Conservation (phyloP, 352 stramenopile species). For the Pythium volutum region DNA sequence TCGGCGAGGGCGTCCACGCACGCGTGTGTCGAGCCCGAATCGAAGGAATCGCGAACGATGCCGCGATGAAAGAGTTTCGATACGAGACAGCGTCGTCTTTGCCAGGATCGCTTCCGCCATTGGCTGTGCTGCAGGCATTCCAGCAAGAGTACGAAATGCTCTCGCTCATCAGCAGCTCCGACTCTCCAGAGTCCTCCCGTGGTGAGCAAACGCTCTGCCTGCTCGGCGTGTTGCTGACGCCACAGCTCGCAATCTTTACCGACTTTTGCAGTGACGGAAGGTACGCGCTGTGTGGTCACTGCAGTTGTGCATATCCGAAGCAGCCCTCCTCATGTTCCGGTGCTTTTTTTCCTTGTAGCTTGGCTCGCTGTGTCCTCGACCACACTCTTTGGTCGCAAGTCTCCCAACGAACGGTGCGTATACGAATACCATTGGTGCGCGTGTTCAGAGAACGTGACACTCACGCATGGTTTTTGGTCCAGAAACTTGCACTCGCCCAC, state of each 20-base stretch:
- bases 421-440: background rate
- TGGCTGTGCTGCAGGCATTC: slow-evolving; percentile 17
- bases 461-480: too few relatives aligned
- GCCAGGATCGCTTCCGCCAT: background rate
- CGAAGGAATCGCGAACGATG: background rate
- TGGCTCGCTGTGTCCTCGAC: slow-evolving; percentile 18
- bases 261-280: slow-evolving; percentile 24
- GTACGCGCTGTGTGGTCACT: too few relatives aligned
- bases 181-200: background rate
- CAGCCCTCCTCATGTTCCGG: too few relatives aligned
- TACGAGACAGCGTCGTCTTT: slow-evolving; percentile 6
- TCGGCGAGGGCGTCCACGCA: slow-evolving; percentile 24
- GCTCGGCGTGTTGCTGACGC: slow-evolving; percentile 17
- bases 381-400: slow-evolving; percentile 1
- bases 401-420: slow-evolving; percentile 8
- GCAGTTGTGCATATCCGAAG: too few relatives aligned
- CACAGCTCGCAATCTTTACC: slow-evolving; percentile 19
- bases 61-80: slow-evolving; percentile 27
- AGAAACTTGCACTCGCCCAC: slow-evolving; percentile 17
- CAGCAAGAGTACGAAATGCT: slow-evolving; percentile 23
- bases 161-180: background rate
- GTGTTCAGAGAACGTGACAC: background rate
- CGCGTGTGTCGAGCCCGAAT: slow-evolving; percentile 13
- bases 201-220: background rate
- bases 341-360: slow-evolving; percentile 2